Base-by-base conservation (phyloP, 2,329 filamentous ascomycete species). In the Sodiomyces alkalinus region DNA sequence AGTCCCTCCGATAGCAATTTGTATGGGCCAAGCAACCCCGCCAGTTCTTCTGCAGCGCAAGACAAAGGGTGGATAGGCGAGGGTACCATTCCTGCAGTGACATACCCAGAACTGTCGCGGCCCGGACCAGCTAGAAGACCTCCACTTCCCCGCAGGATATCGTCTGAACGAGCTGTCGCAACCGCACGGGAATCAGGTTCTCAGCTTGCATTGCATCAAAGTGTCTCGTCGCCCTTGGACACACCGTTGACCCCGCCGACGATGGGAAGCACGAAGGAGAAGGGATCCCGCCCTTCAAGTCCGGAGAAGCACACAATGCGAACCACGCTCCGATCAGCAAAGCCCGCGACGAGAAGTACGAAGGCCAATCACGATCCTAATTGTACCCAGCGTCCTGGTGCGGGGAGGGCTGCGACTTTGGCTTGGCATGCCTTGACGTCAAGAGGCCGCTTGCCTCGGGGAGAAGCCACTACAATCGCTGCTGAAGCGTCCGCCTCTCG, bases 91-190 rank as follows among this genome's bases (percentile, higher is more conserved):
- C 82, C 81, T 26, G 78, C 80, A 6, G 69, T 86, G 27, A 74
- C 66, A 34, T 92, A 92, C 46, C 68, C 74, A 4, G 78, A 92
- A 40, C 60, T 92, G n/a, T 78, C 80, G n/a, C 72, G 74, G 32
- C 79, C 79, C 9, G 44, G 55, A 9, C 54, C 72, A 7, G 62
- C 73, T 9, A 55, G 64, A 27, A 62, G 80, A 15, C 68, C 71
- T 16, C 60, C 64, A 1, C 48, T 67, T 22, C 64, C 68, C n/a
- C 53, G 49, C 29, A 64, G 58, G 49, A 60, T 56, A 44, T 68
- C 62, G 29, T 67, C 63, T 0, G 65, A 69, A 22, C 50, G 51
- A 18, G 52, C 57, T 17, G 23, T 25, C 8, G 23, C 17, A 8
- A 34, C 31, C 11, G 13, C 30, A 19, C 27, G 27, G 11, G 23